Evolutionary conservation across 805 yeast genomes (phyloP), one percentile per base, ranked within the genome.

Genomic region (Starmerella floris): DNA sequence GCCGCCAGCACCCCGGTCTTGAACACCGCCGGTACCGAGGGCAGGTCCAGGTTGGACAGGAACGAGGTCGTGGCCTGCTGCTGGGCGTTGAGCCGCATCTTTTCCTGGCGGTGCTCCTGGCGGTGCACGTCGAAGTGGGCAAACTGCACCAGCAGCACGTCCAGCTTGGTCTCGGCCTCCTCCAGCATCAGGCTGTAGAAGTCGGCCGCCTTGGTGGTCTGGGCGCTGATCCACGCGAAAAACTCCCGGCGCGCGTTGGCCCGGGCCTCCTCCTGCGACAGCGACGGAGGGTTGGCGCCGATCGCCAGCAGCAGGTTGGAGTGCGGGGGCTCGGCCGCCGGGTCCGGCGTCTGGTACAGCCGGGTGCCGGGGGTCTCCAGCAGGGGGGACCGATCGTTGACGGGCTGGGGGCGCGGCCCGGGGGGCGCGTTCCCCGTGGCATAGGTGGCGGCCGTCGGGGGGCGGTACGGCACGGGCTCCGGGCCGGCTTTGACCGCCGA

Each of bases 61-160:
- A 43, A 35, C 3, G 31, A 30, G 10, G 23, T 11, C 26, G 42
- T 33, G 5, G 30, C 32, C 26, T n/a, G 31, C 19, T 20, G 26
- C 21, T 20, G 37, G 19, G 41, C 35, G 27, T 32, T 22, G 20
- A 23, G 35, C 28, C 36, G 31, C 19, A 32, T 21, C 34, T 39
- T 30, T 30, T 43, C 43, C 13, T 28, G 30, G 28, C 39, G 39
- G 26, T 50, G 51, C 35, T 37, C 28, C 5, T 43, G 39, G 19
- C 40, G 34, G 40, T 77, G 78, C 35, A 73, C 66, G 42, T 80
- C 56, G 51, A 77, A 78, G 43, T 69, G 69, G 35, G 35, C 41
- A 22, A 84, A 56, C 58, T 83, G 94, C 51, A 74, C 81, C 55
- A 79, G 81, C 20, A 83, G 55, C 3, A 77, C 54, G 11, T 75